phyloP scores from a whole-genome alignment of 345 rosid species.

The Clausena lansium region DNA sequence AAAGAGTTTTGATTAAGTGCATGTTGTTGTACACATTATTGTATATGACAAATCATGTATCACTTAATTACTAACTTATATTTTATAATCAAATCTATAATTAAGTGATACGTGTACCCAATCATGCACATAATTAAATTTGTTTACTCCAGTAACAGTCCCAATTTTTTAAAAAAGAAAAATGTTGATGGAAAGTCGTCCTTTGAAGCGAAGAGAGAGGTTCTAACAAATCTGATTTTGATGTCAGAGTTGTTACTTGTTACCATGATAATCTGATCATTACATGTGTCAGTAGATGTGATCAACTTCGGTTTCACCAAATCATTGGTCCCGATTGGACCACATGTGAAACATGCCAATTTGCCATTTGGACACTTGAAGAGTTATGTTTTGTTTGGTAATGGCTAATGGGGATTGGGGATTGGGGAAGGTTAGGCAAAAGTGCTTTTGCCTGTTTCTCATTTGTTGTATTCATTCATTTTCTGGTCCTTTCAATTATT shows the following conservation, averaged over 20 bases:
- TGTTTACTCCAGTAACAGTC: too few species aligned
- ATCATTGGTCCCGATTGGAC: neutral
- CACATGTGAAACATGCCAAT: neutral
- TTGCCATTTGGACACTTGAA: neutral
- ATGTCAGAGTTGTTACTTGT: neutral
- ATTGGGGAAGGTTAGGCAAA: neutral
- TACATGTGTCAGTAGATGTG: conserved; percentile 13
- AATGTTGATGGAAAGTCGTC: too few species aligned
- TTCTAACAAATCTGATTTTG: neutral
- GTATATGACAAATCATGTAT: too few species aligned
- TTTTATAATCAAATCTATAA: too few species aligned
- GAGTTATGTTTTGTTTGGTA: neutral
- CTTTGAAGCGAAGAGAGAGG: too few species aligned
- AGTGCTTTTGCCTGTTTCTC: neutral
- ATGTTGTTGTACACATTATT: too few species aligned
- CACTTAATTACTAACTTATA: too few species aligned
- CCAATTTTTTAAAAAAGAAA: too few species aligned
- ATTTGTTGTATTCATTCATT: neutral
- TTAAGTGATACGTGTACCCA: too few species aligned
- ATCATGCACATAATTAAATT: too few species aligned
- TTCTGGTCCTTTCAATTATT: neutral
- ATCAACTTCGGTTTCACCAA: conserved; percentile 38
- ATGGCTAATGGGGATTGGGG: neutral
- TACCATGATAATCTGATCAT: neutral
- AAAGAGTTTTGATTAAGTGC: too few species aligned